Base-by-base conservation (phyloP, 2,329 filamentous ascomycete genomes). In the Fulvia fulva region DNA sequence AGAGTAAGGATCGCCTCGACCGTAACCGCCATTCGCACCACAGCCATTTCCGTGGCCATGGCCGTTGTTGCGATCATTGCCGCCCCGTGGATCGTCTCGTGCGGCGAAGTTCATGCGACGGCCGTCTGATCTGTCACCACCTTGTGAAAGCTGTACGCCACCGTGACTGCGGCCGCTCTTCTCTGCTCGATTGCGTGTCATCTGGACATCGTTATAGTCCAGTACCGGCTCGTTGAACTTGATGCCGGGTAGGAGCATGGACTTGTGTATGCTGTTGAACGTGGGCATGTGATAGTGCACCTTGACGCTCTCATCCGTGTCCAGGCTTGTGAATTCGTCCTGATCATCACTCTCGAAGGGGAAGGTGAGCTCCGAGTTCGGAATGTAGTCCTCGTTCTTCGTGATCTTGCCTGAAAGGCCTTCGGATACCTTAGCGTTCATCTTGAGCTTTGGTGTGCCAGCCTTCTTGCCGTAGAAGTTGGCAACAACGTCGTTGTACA, bases 401-500 rank as follows among this genome's bases (percentile, higher is more conserved):
- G 88, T 87, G 23, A 96, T 84, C 53, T 83, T 86, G 32, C 94
- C 94, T 3, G 89, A 84, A 2, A 99, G 77, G 2, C 91, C 91
- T 62, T 88, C 87, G 61, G 88, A 95, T 22, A 85, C 79, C 53
- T 83, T 82, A 34, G 90, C 85, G 65, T 96, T 87, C 49, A 99
- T 80, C 65, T 85, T 87, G 70, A 90, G 84, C 62, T 85, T 84
- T 2, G 79, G 76, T n/a, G 58, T 59, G 1, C 83, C 86, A 64
- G 91, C 86, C 66, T 91, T 91, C 77, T 97, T 97, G 21, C 91
- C 93, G 74, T 97, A 99, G 72, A 99, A 96, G 56, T 89, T 89
- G 32, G 82, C 82, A 22, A 88, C 87, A 53, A 97, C 83, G 51
- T 95, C 88, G 61, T 95, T 86, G 70, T 97, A 97, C 0, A 99